A percentile compares a stretch with the other conserved stretches of the same genome.
phyloP scores from a whole-genome alignment of 331 rosid genomes.

The Pyracantha coccinea region DNA sequence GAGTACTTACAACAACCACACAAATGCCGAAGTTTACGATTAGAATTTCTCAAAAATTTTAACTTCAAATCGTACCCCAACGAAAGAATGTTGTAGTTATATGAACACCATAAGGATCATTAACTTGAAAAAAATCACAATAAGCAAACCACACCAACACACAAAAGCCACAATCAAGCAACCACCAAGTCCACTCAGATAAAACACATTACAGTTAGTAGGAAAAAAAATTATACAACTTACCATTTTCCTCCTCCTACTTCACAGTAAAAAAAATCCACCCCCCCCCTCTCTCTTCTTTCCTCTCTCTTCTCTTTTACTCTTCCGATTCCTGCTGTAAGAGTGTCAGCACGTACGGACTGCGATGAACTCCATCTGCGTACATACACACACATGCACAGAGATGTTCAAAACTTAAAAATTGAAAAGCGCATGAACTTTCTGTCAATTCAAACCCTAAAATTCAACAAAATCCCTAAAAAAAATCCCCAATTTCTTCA shows the following conservation, averaged over 20 bases:
- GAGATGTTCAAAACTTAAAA: not conserved
- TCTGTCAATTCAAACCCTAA: not conserved
- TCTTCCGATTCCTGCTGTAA: not conserved
- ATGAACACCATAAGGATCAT: not conserved
- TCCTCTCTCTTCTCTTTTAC: no score
- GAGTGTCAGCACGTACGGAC: not conserved
- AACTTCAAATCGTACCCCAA: no score
- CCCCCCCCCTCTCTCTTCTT: no score
- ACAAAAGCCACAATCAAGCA: not conserved
- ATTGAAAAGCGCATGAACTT: not conserved
- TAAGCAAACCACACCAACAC: not conserved
- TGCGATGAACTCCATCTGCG: constrained; percentile 1
- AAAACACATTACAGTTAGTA: not conserved
- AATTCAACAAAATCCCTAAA: not conserved
- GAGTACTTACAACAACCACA: not conserved
- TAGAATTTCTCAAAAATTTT: no score
- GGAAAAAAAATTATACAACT: not conserved
- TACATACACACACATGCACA: not conserved
- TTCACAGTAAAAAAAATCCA: not conserved
- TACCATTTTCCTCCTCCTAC: constrained; percentile 20
- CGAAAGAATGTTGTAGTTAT: no score
- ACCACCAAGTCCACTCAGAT: not conserved
- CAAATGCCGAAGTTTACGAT: not conserved
- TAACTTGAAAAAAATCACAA: not conserved
- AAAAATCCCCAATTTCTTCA: not conserved